These are phyloP conservation scores for Simplicillium aogashimaense DNA, from an alignment of 2,329 filamentous ascomycete species.

Conservation along the genomic window DNA sequence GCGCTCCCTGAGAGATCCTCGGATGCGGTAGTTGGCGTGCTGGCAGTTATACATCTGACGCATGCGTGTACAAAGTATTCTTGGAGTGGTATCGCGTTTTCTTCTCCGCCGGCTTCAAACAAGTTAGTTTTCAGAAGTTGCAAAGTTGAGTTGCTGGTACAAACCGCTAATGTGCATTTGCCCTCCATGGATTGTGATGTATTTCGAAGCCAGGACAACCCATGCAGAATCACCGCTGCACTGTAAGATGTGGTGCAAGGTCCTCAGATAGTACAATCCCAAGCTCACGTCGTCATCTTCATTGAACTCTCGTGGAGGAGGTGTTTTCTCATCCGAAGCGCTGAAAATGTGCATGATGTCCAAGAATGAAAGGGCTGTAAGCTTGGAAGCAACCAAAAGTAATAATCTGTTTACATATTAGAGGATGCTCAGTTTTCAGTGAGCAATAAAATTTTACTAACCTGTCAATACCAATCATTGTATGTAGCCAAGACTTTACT, in stretches of 20 bases:
- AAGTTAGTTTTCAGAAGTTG: constrained; percentile 10
- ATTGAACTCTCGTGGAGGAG: constrained; percentile 19
- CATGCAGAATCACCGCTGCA: constrained; percentile 59
- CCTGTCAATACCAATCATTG: constrained; percentile 52
- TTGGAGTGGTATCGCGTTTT: constrained; percentile 51
- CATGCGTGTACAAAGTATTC: constrained; percentile 59
- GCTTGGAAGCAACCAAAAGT: constrained; percentile 47
- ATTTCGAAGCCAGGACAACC: constrained; percentile 57
- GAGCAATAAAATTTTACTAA: constrained; percentile 23
- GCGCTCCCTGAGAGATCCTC: constrained; percentile 30
- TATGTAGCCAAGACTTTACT: constrained; percentile 72
- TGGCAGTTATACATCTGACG: constrained; percentile 44
- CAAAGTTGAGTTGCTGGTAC: constrained; percentile 15
- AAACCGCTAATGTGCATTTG: constrained; percentile 37
- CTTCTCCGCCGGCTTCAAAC: constrained; percentile 34
- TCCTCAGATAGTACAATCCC: constrained; percentile 68
- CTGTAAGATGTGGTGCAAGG: constrained; percentile 62
- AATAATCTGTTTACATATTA: constrained; percentile 39
- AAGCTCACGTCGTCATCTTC: constrained; percentile 63
- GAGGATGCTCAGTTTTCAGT: neutral
- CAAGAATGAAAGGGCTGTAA: constrained; percentile 46
- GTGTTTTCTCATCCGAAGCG: constrained; percentile 8
- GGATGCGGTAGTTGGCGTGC: constrained; percentile 10
- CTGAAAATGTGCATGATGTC: constrained; percentile 10
- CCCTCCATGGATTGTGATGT: constrained; percentile 17